Base-by-base conservation (phyloP, 73 alveolate genomes). In the Paramecium caudatum region DNA sequence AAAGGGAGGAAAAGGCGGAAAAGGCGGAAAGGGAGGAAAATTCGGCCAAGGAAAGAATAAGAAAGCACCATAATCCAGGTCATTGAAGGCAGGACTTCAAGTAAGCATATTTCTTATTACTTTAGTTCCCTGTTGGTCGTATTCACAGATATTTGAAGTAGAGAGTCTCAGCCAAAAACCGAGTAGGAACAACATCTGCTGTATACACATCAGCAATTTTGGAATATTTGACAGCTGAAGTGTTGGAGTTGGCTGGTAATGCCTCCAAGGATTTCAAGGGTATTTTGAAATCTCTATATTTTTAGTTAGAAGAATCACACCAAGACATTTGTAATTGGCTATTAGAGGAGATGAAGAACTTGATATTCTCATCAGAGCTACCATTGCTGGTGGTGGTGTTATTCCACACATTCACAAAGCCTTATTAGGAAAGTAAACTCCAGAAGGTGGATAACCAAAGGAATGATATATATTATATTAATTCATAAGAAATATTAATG, bases 371-470 rank as follows among this genome's bases (percentile, higher is more conserved):
- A 96, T 98, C 91, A 97, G 96, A 95, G 99, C 99, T 80, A 98
- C 99, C 68, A 98, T 98, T 82, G 99, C 99, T 55, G 99, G 99
- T 48, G 99, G 99, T 92, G 99, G 99, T 48, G 99, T 98, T 84
- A 98, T 98, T 90, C 99, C 99, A 19, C 99, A 98, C 94, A 98
- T 98, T 80, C 99, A 98, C 94, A 98, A 98, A 94, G 94, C 98
- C 23, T 95, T 93, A 39, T 63, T 93, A 81, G 87, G 91, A 32
- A 90, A 62, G 61, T 90, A 86, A 43, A 74, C 88, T 21, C 88
- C 88, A 74, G 88, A 74, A 74, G 88, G 88, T 41, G 88, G 88
- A 74, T 19, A 17, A 25, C 83, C 88, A 41, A 74, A 74, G 65
- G 88, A 74, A 74, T 74, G 88, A 74, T 21, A 15, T 74, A 74